Base-by-base conservation (phyloP, 2,329 filamentous ascomycete genomes). In the Pseudocercospora fuligena region DNA sequence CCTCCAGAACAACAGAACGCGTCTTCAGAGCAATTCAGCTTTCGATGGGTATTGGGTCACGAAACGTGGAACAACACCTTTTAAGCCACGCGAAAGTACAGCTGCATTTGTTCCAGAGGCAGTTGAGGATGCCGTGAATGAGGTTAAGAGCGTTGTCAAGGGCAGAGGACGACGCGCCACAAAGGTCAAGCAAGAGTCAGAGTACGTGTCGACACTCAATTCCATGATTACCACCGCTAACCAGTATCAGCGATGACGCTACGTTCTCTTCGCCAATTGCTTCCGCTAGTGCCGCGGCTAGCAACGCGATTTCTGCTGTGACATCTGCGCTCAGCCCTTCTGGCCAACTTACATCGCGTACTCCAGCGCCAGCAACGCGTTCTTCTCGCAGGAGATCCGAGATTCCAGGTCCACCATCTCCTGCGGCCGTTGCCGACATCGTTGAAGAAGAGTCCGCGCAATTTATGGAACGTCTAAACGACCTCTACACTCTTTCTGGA, bases 41-140 rank as follows among this genome's bases (percentile, higher is more conserved):
- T 87, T 97, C 77, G 82, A 86, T 68, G 88, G 90, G 67, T 97
- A 93, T 85, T 97, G 92, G 83, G 87, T 86, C 77, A 65, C 68
- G 21, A 64, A 43, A 57, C 56, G 56, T 11, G 56, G 56, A 21
- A 21, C 89, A 90, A 78, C 85, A 57, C 85, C 85, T 6, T 76
- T 82, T 46, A 87, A 87, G 77, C 80, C 80, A 72, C 72, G 72
- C 36, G 64, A 69, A 33, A 74, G 69, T 66, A 71, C 64, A 51
- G 67, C 64, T 19, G 70, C 66, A 12, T 68, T 66, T 21, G 64
- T 69, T 12, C 68, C 70, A 2, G 71, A 69, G 16, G 67, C 64
- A 16, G 72, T 68, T 14, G 74, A 71, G 8, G 72, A 73, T 11
- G 70, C 59, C n/a, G 58, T 61, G 25, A 53, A 57, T 29, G 75